phyloP scores from a whole-genome alignment of 2,329 filamentous ascomycete genomes.

The Volutella citrinella region DNA sequence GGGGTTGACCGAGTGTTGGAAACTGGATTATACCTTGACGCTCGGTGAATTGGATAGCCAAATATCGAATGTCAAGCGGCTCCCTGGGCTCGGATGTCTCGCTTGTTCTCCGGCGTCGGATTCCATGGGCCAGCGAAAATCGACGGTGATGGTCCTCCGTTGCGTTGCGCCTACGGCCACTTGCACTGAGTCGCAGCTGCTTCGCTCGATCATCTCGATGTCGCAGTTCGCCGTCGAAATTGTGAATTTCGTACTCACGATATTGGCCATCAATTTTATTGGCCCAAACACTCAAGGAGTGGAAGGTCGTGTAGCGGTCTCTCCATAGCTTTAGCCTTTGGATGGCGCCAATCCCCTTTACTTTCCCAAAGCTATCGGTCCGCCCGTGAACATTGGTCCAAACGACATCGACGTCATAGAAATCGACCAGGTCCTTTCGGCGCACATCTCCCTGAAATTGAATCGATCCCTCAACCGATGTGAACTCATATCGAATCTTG shows the following conservation, averaged over 20 bases:
- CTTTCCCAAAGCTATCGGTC: slow-evolving; percentile 48
- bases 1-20: too few relatives aligned
- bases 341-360: slow-evolving; percentile 49
- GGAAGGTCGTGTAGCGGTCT: slow-evolving; percentile 45
- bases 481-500: slow-evolving; percentile 50
- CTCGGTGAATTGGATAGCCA: slow-evolving; percentile 48
- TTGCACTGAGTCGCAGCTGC: slow-evolving; percentile 41
- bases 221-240: slow-evolving; percentile 46
- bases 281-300: slow-evolving; percentile 47
- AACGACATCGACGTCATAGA: slow-evolving; percentile 50
- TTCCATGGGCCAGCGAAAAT: slow-evolving; percentile 42
- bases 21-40: slow-evolving; percentile 40
- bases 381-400: slow-evolving; percentile 50
- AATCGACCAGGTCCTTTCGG: slow-evolving; percentile 45
- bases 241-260: slow-evolving; percentile 46
- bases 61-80: slow-evolving; percentile 43
- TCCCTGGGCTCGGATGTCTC: slow-evolving; percentile 22
- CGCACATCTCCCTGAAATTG: slow-evolving; percentile 50
- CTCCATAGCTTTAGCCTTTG: slow-evolving; percentile 52
- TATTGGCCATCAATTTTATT: slow-evolving; percentile 45
- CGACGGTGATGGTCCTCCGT: slow-evolving; percentile 37
- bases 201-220: slow-evolving; percentile 44
- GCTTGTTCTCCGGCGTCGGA: slow-evolving; percentile 37
- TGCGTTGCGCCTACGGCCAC: slow-evolving; percentile 39
- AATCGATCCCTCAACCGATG: slow-evolving; percentile 43